Evolutionary conservation across 1,284 basidiomycete species (phyloP).

Genomic region (Volvariella volvacea): DNA sequence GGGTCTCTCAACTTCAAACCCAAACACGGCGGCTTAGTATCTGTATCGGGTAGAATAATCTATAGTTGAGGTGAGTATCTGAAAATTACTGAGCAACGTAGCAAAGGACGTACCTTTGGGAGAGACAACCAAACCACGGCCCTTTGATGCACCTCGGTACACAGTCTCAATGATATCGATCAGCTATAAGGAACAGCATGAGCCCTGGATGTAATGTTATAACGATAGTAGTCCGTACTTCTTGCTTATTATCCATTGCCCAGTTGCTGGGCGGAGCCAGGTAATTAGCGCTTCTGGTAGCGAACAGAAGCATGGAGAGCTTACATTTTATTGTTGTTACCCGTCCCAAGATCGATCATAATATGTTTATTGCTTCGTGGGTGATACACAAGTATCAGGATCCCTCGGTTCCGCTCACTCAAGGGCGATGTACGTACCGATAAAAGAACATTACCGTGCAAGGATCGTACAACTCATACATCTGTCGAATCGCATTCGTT

Average conservation of each 20-base stretch:
- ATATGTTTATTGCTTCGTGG: constrained; percentile 90
- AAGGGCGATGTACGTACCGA: constrained; percentile 50
- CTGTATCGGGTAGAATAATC: constrained; percentile 83
- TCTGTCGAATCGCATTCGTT: constrained; percentile 37
- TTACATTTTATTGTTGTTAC: constrained; percentile 99
- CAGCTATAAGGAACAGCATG: constrained; percentile 49
- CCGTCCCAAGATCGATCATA: constrained; percentile 99
- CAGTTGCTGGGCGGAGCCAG: constrained; percentile 63
- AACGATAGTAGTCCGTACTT: constrained; percentile 45
- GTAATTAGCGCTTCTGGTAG: no score
- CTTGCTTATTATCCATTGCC: constrained; percentile 96
- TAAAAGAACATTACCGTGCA: constrained; percentile 99
- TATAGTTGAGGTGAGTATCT: constrained; percentile 22
- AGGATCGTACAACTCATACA: constrained; percentile 92
- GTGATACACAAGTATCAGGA: constrained; percentile 4
- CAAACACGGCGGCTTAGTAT: constrained; percentile 38
- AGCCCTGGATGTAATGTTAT: background rate
- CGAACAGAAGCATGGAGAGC: constrained; percentile 20
- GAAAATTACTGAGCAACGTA: background rate
- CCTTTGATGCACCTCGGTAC: constrained; percentile 95
- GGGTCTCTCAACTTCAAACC: no score
- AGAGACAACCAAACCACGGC: constrained; percentile 95
- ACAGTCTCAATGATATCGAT: constrained; percentile 99
- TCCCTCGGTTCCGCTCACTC: background rate
- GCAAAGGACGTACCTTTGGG: constrained; percentile 70